Conservation (phyloP, 495 filamentous ascomycete genomes). For the Apiosordaria backusii region DNA sequence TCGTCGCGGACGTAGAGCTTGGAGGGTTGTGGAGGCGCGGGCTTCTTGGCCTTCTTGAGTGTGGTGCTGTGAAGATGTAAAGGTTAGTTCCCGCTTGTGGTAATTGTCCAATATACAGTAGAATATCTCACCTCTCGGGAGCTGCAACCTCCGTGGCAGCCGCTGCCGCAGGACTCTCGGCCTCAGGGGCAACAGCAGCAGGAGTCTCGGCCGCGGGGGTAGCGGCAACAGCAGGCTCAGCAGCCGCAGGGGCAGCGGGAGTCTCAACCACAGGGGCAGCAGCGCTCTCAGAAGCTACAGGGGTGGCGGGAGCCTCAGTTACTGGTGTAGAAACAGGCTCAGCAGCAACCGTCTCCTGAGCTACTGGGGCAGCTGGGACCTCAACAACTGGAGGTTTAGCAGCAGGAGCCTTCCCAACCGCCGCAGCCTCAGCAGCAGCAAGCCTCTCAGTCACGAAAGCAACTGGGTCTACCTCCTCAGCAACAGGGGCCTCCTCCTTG, state of each 20-base stretch:
- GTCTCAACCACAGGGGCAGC: neutral
- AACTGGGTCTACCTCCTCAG: neutral
- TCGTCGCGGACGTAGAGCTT: neutral
- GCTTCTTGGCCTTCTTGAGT: conserved; percentile 4
- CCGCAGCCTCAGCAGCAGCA: neutral
- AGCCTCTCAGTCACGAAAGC: neutral
- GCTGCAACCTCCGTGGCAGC: neutral
- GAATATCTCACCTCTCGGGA: neutral
- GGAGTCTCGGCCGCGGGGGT: neutral
- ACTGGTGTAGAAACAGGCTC: neutral
- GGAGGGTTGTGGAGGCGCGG: neutral
- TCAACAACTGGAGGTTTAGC: neutral
- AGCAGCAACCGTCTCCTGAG: neutral
- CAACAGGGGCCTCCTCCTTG: neutral
- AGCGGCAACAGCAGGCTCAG: neutral
- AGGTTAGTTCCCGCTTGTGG: neutral
- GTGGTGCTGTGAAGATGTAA: neutral
- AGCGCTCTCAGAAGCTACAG: neutral
- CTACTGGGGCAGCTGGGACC: neutral
- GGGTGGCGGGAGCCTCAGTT: neutral
- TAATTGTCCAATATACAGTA: neutral
- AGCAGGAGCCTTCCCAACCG: neutral
- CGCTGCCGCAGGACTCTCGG: neutral
- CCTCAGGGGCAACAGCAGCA: neutral
- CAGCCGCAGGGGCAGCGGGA: neutral